Evolutionary conservation across 2,329 filamentous ascomycete genomes (phyloP).

Genomic region (Cadophora gregata): DNA sequence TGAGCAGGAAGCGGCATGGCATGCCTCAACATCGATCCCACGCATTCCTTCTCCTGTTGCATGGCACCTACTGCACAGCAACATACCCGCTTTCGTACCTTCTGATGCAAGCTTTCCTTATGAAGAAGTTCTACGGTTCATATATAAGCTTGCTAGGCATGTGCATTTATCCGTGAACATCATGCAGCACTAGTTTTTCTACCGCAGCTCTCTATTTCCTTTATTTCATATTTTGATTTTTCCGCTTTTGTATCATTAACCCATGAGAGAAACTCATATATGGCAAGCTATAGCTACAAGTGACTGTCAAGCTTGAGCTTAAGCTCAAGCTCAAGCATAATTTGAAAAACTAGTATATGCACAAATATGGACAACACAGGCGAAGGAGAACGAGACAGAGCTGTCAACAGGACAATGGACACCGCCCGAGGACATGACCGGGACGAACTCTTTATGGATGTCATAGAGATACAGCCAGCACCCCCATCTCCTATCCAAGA

Average conservation of each 20-base stretch:
- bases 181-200: constrained; percentile 16
- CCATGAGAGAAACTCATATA: constrained; percentile 10
- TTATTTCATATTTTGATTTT: constrained; percentile 1
- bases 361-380: constrained; percentile 19
- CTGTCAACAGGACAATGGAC: constrained; percentile 25
- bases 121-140: constrained; percentile 8
- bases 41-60: constrained; percentile 10
- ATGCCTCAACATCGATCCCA: constrained; percentile 5
- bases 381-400: constrained; percentile 27
- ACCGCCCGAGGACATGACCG: neutral
- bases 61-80: constrained; percentile 6
- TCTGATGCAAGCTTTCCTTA: neutral
- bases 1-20: constrained; percentile 5
- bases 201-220: constrained; percentile 10
- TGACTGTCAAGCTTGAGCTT: constrained; percentile 12
- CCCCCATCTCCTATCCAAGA: constrained; percentile 3
- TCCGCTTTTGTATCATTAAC: neutral
- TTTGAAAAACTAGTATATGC: neutral
- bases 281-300: constrained; percentile 15
- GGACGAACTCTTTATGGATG: constrained; percentile 12
- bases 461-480: constrained; percentile 17
- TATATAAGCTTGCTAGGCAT: constrained; percentile 20
- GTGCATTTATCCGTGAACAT: constrained; percentile 22
- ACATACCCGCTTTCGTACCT: neutral
- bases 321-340: neutral